phyloP scores from a whole-genome alignment of 2,329 filamentous ascomycete species.

The Hypoxylon sp. region DNA sequence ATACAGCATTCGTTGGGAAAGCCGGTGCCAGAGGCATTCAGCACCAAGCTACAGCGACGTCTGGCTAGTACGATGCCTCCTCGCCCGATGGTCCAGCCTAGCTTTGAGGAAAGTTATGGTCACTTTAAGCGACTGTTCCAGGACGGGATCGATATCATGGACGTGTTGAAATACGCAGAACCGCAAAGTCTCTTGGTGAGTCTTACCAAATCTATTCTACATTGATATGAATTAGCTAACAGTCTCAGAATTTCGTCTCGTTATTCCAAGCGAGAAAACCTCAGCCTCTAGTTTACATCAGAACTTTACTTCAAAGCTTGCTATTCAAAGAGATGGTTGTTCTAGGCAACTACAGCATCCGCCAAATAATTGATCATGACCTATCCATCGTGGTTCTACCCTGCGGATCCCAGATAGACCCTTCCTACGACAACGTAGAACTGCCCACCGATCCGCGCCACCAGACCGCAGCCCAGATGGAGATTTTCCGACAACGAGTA shows the following conservation, averaged over 20 bases:
- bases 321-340: constrained; percentile 81
- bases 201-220: constrained; percentile 43
- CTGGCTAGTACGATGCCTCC: constrained; percentile 95
- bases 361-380: constrained; percentile 85
- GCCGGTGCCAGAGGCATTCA: constrained; percentile 84
- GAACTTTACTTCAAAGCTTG: constrained; percentile 82
- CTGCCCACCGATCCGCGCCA: constrained; percentile 80
- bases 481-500: constrained; percentile 73
- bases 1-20: constrained; percentile 74
- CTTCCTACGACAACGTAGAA: constrained; percentile 82
- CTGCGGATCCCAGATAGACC: constrained; percentile 77
- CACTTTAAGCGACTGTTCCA: constrained; percentile 79
- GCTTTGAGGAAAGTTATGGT: constrained; percentile 77
- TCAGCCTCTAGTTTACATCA: constrained; percentile 85
- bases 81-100: constrained; percentile 85
- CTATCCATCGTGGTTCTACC: constrained; percentile 84
- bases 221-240: constrained; percentile 36
- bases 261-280: constrained; percentile 84
- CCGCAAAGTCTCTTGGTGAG: constrained; percentile 78
- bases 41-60: constrained; percentile 89
- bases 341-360: constrained; percentile 76
- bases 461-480: constrained; percentile 80
- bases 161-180: constrained; percentile 77
- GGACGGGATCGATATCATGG: constrained; percentile 78
- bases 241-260: constrained; percentile 77